Conservation (phyloP, 306 rosid species). For the Vachellia collinsii region DNA sequence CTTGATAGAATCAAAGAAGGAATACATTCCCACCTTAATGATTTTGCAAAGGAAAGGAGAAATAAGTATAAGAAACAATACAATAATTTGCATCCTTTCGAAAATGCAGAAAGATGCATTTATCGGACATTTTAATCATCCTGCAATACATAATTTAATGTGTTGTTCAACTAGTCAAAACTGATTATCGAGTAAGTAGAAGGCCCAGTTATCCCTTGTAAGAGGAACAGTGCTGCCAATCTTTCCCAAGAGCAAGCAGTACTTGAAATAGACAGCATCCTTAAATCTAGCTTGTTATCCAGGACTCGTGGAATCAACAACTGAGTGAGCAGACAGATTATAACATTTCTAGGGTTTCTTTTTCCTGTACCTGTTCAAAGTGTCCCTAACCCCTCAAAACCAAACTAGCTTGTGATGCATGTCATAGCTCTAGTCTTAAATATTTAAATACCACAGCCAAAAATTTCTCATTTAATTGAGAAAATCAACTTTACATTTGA, state of each 20-base stretch:
- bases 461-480: background rate
- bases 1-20: background rate
- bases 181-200: background rate
- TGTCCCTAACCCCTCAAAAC: constrained; percentile 7
- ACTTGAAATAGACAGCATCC: constrained; percentile 23
- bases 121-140: background rate
- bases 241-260: background rate
- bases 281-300: constrained; percentile 1
- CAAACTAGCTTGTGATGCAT: constrained; percentile 17
- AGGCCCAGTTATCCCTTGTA: background rate
- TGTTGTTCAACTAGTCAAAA: constrained; percentile 6
- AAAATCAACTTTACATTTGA: constrained; percentile 11
- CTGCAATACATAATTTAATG: background rate
- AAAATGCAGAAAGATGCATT: background rate
- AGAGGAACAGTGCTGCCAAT: background rate
- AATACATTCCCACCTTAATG: background rate
- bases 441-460: background rate
- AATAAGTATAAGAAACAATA: background rate
- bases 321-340: background rate
- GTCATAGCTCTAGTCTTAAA: background rate
- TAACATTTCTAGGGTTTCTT: background rate
- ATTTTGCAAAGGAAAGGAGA: constrained; percentile 2
- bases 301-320: background rate
- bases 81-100: background rate
- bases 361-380: background rate